These are phyloP conservation scores for Juglanconis juglandina DNA, from an alignment of 2,329 filamentous ascomycete species.

Conservation along the genomic window DNA sequence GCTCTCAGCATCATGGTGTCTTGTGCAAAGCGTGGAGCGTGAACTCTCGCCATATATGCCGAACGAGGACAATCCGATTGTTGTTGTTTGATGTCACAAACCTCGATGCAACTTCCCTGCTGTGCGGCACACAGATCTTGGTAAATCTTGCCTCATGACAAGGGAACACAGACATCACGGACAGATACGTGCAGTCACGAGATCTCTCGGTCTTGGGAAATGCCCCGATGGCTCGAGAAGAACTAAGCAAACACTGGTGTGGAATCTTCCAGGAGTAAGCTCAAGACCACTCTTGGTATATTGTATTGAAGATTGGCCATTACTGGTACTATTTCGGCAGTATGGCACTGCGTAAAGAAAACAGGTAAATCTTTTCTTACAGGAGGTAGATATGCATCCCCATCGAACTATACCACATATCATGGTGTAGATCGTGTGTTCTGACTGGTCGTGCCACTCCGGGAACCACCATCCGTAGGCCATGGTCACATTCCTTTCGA, in stretches of 20 bases:
- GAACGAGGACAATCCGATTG: background rate
- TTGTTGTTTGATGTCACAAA: conserved; percentile 14
- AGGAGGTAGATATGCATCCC: no score
- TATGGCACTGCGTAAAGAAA: no score
- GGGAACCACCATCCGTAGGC: background rate
- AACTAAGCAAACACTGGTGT: background rate
- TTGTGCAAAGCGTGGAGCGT: background rate
- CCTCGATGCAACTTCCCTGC: conserved; percentile 3
- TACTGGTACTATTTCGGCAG: no score
- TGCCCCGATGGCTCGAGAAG: background rate
- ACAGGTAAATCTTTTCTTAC: no score
- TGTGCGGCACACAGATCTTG: background rate
- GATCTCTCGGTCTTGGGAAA: background rate
- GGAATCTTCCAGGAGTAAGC: background rate
- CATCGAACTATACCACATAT: background rate
- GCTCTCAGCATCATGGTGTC: background rate
- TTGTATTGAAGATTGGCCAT: background rate
- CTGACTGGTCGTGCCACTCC: background rate
- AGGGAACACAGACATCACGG: background rate
- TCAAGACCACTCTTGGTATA: background rate
- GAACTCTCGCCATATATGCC: background rate
- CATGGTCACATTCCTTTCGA: background rate
- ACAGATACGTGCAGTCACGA: background rate
- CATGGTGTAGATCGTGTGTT: background rate
- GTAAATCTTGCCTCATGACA: background rate